A percentile compares a stretch with the other conserved stretches of the same genome.
Conservation (phyloP, 2,329 filamentous ascomycete species). For the Fusarium metavorans region DNA sequence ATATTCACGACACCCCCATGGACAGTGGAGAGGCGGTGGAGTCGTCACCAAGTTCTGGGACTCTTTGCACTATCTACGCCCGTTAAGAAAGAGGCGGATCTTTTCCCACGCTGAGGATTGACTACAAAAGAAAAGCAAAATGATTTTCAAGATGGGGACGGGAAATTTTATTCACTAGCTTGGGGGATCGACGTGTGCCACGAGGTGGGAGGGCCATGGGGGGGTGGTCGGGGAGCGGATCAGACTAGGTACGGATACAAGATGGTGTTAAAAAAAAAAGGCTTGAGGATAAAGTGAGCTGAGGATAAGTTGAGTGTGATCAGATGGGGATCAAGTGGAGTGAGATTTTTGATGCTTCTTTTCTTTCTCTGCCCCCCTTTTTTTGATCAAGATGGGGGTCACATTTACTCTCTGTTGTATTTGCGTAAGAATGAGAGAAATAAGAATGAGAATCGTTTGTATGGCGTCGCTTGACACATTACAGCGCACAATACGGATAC, state of each 20-base stretch:
- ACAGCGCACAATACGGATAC: neutral
- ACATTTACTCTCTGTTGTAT: neutral
- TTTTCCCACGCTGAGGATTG: neutral
- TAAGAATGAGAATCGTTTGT: neutral
- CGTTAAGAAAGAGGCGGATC: neutral
- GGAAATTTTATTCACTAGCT: slow-evolving; percentile 1
- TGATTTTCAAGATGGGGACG: neutral
- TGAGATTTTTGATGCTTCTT: neutral
- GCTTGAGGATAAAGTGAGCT: neutral
- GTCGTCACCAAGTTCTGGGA: neutral
- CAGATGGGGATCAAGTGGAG: neutral
- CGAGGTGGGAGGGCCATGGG: slow-evolving; percentile 1
- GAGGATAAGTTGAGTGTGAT: neutral
- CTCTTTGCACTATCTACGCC: neutral
- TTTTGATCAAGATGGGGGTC: slow-evolving; percentile 1
- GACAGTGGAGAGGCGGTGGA: neutral
- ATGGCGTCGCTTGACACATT: neutral
- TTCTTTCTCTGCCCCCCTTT: neutral
- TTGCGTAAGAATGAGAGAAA: neutral
- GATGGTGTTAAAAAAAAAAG: neutral
- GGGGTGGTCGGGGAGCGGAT: neutral
- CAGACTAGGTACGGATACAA: neutral
- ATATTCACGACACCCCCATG: neutral
- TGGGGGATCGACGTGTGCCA: slow-evolving; percentile 7
- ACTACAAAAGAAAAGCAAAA: neutral